Evolutionary conservation across 305 asterid genomes (phyloP).

Genomic region (Rubia balearica): DNA sequence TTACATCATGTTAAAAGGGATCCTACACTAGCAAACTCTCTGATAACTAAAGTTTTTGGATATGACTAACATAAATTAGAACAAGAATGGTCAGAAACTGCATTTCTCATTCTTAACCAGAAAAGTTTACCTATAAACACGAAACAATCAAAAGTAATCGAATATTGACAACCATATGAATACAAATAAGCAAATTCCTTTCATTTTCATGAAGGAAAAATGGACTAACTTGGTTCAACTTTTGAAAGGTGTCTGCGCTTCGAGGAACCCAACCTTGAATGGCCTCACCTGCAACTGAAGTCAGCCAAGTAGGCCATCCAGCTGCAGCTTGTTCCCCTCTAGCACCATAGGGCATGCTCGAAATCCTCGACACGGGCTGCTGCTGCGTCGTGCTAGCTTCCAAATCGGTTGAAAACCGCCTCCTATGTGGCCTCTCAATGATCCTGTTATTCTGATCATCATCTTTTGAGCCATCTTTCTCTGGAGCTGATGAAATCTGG

Average conservation of each 20-base stretch:
- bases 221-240: constrained; percentile 57
- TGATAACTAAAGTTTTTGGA: too few relatives aligned
- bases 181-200: not conserved
- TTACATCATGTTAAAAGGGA: too few relatives aligned
- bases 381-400: constrained; percentile 32
- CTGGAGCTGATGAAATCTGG: constrained; percentile 19
- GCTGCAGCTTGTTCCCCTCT: constrained; percentile 52
- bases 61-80: too few relatives aligned
- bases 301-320: constrained; percentile 94
- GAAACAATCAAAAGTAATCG: not conserved
- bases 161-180: not conserved
- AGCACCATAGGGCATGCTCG: constrained; percentile 44
- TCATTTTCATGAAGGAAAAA: not conserved
- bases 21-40: too few relatives aligned
- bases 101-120: not conserved
- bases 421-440: constrained; percentile 60
- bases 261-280: constrained; percentile 82
- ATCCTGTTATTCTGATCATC: constrained; percentile 40
- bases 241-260: constrained; percentile 77
- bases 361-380: constrained; percentile 32
- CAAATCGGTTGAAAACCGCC: constrained; percentile 50
- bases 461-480: constrained; percentile 47
- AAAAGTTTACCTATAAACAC: not conserved
- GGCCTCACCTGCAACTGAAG: constrained; percentile 85
- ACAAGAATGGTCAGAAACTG: too few relatives aligned